Base-by-base conservation (phyloP, 192 early-diverging fungal genomes). In the Umbelopsis sp. region DNA sequence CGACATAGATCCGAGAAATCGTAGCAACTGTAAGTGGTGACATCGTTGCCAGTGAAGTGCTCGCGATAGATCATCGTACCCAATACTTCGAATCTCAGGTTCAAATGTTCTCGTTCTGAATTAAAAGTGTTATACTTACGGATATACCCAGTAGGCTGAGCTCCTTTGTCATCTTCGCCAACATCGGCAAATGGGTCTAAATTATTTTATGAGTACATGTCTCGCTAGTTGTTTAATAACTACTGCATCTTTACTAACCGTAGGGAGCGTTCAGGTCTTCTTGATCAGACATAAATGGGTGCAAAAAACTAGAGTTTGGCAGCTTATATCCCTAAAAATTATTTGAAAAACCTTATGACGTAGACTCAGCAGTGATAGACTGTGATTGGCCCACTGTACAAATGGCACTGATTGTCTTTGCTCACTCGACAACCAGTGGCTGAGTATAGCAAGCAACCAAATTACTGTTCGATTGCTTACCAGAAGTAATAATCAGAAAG, bases 111-210 rank as follows among this genome's bases (percentile, higher is more conserved):
- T 44, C 50, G 21, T 48, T 49, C 11, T 35, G 27, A 58, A 58
- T 35, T 49, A 37, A 18, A 46, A 46, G 35, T 6, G 2, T 41
- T 15, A 61, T 67, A 80, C 85, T 77, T 84, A 86, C 85, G 85
- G 44, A 86, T 78, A 76, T 76, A 71, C 50, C 70, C 78, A 25
- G 70, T 68, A 33, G 70, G 22, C 23, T 77, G 74, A 50, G 67
- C 65, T 21, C 58, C 64, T 46, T 75, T 71, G 47, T 84, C 76
- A 49, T 85, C 79, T 70, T 82, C 79, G 47, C 70, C 68, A 27
- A 80, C 82, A 48, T 84, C 82, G 67, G 82, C 82, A 70, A 87
- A 81, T 46, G 80, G 80, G 76, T 81, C 80, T 77, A 70, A 20
- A 49, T 46, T 45, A 30, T 30, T 25, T 18, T 27, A 30, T 46